Conservation (phyloP, 257 asterid species). For the Rehmannia glutinosa region DNA sequence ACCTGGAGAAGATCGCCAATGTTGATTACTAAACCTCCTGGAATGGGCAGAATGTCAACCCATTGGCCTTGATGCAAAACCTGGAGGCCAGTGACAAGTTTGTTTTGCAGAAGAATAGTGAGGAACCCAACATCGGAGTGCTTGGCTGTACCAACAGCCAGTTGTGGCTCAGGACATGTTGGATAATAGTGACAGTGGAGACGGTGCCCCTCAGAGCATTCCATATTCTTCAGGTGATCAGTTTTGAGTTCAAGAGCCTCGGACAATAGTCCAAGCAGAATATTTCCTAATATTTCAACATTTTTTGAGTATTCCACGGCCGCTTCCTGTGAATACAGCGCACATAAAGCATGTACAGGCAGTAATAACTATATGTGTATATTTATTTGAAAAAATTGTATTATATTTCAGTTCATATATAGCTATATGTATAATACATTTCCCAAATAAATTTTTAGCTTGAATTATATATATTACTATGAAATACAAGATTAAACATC, state of each 20-base stretch:
- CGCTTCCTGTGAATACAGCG: constrained; percentile 6
- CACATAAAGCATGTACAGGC: too few species aligned
- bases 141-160: neutral
- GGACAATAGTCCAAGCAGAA: neutral
- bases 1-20: constrained; percentile 31
- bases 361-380: too few species aligned
- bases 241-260: constrained; percentile 13
- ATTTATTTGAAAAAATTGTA: too few species aligned
- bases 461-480: too few species aligned
- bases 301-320: constrained; percentile 17
- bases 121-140: neutral
- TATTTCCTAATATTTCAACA: neutral
- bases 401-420: too few species aligned
- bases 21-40: constrained; percentile 18
- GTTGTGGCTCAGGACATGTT: neutral
- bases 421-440: too few species aligned
- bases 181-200: constrained; percentile 26
- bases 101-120: constrained; percentile 12
- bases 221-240: constrained; percentile 23
- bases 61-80: constrained; percentile 9
- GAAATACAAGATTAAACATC: too few species aligned
- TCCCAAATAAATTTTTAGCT: too few species aligned
- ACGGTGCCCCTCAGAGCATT: constrained; percentile 17
- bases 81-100: constrained; percentile 16
- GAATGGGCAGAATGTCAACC: constrained; percentile 20